Conservation (phyloP, 1,284 basidiomycete genomes). For the Leucoagaricus sp. region DNA sequence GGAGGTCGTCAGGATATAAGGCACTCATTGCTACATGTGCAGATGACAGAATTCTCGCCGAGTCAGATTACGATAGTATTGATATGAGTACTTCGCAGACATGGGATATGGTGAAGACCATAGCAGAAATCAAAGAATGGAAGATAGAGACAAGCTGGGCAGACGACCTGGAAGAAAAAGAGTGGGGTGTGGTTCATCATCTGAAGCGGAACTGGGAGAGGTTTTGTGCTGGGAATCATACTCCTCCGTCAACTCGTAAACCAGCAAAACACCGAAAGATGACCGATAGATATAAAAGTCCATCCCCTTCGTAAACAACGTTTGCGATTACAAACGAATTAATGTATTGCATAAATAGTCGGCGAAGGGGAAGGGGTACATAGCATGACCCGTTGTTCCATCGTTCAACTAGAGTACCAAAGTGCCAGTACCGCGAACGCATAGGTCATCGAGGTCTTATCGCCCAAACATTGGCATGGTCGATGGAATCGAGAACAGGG, state of each 20-base stretch:
- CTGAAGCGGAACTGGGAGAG: slow-evolving; percentile 67
- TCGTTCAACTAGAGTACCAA: no score
- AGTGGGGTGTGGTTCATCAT: slow-evolving; percentile 64
- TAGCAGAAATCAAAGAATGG: slow-evolving; percentile 72
- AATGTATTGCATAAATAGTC: background rate
- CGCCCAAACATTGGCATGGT: no score
- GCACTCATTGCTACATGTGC: slow-evolving; percentile 61
- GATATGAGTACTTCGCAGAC: slow-evolving; percentile 52
- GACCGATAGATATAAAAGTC: background rate
- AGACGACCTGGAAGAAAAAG: slow-evolving; percentile 34
- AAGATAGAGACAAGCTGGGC: slow-evolving; percentile 59
- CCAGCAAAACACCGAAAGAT: slow-evolving; percentile 18
- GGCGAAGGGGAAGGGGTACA: background rate
- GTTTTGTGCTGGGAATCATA: slow-evolving; percentile 54
- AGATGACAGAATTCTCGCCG: slow-evolving; percentile 66
- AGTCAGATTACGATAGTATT: slow-evolving; percentile 74
- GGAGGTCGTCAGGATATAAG: slow-evolving; percentile 58
- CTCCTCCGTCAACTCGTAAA: slow-evolving; percentile 15
- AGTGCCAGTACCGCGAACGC: no score
- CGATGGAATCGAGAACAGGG: no score
- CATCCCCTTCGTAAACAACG: background rate
- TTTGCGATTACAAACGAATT: slow-evolving; percentile 1
- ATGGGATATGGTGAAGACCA: slow-evolving; percentile 67
- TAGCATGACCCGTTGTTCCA: background rate
- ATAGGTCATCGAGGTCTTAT: no score